Conservation (phyloP, 495 filamentous ascomycete species). For the Peziza echinospora region DNA sequence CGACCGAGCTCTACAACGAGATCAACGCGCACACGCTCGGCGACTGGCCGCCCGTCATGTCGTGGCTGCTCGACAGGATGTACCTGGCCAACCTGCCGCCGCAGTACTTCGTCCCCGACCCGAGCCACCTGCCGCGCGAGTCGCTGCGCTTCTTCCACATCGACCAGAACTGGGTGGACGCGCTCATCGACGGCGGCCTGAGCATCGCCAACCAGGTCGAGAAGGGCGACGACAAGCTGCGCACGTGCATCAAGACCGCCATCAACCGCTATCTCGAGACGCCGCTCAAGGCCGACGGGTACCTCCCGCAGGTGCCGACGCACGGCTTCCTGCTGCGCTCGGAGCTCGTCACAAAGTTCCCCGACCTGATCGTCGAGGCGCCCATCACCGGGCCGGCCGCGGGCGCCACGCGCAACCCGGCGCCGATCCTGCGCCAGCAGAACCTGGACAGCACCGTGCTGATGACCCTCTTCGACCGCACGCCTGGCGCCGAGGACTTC, state of each 20-base stretch:
- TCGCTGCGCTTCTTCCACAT: conserved; percentile 28
- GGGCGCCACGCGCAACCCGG: background rate
- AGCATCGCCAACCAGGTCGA: conserved; percentile 24
- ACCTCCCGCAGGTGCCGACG: conserved; percentile 3
- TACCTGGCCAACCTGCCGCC: conserved; percentile 20
- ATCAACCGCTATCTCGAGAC: conserved; percentile 18
- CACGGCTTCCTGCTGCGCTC: background rate
- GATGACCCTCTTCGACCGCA: background rate
- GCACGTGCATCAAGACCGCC: conserved; percentile 18
- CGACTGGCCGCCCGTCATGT: conserved; percentile 22
- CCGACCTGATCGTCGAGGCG: background rate
- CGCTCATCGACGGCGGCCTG: conserved; percentile 28
- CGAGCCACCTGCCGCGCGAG: conserved; percentile 22
- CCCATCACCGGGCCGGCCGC: conserved; percentile 1
- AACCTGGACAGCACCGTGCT: background rate
- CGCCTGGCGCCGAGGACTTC: background rate
- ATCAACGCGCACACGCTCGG: conserved; percentile 11
- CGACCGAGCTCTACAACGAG: conserved; percentile 18
- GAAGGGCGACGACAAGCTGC: conserved; percentile 13
- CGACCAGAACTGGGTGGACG: conserved; percentile 26
- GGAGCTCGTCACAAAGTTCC: background rate
- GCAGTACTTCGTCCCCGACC: conserved; percentile 26
- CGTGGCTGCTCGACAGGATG: conserved; percentile 23
- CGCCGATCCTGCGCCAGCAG: background rate
- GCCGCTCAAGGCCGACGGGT: background rate